Percentiles rank a stretch among this genome's conserved stretches.
Conservation (phyloP, 768 basidiomycete species). For the Collybiopsis confluens region DNA sequence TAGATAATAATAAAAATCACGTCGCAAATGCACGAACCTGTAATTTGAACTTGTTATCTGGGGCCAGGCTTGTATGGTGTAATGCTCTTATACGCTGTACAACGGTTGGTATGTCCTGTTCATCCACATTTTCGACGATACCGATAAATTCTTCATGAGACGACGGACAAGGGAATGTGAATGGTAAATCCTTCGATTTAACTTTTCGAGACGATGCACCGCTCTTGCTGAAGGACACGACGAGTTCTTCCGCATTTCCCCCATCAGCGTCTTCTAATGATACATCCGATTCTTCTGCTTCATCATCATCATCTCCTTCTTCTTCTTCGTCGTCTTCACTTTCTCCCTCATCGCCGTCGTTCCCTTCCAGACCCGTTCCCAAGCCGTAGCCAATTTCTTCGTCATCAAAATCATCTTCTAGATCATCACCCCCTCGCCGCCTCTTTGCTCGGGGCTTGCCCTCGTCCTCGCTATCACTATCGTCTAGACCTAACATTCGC, state of each 20-base stretch:
- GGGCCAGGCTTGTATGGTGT: slow-evolving; percentile 88
- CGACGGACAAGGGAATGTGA: slow-evolving; percentile 85
- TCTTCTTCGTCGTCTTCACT: slow-evolving; percentile 33
- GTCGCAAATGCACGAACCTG: slow-evolving; percentile 58
- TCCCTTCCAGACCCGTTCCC: slow-evolving; percentile 37
- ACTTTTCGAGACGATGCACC: slow-evolving; percentile 25
- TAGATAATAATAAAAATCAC: background rate
- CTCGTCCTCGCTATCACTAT: slow-evolving; percentile 62
- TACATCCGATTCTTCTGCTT: slow-evolving; percentile 35
- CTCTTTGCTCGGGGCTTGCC: slow-evolving; percentile 50
- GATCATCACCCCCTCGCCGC: slow-evolving; percentile 73
- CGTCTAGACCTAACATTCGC: slow-evolving; percentile 83
- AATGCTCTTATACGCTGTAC: slow-evolving; percentile 87
- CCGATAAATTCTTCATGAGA: slow-evolving; percentile 88
- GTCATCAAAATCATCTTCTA: slow-evolving; percentile 80
- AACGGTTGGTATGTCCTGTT: slow-evolving; percentile 72
- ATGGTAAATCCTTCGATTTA: slow-evolving; percentile 69
- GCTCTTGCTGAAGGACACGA: slow-evolving; percentile 27
- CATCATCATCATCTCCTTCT: slow-evolving; percentile 30
- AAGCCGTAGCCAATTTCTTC: slow-evolving; percentile 33
- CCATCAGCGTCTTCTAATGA: slow-evolving; percentile 33
- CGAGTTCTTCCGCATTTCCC: slow-evolving; percentile 42
- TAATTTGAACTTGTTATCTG: slow-evolving; percentile 88
- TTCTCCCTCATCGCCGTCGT: slow-evolving; percentile 28
- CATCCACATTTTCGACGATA: slow-evolving; percentile 66